These are phyloP conservation scores for Cenchrus fungigraminus DNA, from an alignment of 176 grass and related monocot species.

Conservation along the genomic window DNA sequence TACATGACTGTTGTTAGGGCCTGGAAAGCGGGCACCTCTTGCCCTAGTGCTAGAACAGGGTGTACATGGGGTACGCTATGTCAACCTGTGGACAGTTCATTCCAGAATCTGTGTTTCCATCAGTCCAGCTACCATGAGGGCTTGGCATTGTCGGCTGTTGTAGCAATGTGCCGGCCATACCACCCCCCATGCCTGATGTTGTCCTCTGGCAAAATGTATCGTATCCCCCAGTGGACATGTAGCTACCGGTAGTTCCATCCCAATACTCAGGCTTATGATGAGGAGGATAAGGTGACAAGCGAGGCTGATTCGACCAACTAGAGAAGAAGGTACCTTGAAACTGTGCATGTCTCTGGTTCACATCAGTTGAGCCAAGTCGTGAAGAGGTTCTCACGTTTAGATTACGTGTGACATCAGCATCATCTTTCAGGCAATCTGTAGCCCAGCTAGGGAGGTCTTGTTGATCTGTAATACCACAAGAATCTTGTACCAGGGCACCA, in stretches of 20 bases:
- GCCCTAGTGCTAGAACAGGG: conserved; percentile 40
- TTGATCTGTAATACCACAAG: conserved; percentile 34
- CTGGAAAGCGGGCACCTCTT: conserved; percentile 9
- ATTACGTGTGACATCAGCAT: conserved; percentile 32
- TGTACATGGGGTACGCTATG: conserved; percentile 43
- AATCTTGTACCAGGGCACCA: conserved; percentile 23
- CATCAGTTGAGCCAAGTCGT: conserved; percentile 22
- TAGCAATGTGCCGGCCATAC: conserved; percentile 18
- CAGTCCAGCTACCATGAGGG: conserved; percentile 31
- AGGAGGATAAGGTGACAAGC: conserved; percentile 27
- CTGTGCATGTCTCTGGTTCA: conserved; percentile 15
- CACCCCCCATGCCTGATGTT: conserved; percentile 33
- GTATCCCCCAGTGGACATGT: conserved; percentile 46
- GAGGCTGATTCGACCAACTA: conserved; percentile 33
- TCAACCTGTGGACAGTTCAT: conserved; percentile 39
- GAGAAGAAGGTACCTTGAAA: conserved; percentile 30
- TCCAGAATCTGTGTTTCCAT: conserved; percentile 41
- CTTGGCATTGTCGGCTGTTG: conserved; percentile 19
- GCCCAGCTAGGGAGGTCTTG: conserved; percentile 41
- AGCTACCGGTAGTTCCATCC: conserved; percentile 34
- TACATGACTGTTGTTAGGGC: conserved; percentile 46
- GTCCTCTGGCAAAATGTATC: conserved; percentile 27
- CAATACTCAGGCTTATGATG: conserved; percentile 34
- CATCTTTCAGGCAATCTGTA: conserved; percentile 46
- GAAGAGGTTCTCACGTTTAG: conserved; percentile 31